Base-by-base conservation (phyloP, 169 alveolate genomes). In the Fabrea salina region DNA sequence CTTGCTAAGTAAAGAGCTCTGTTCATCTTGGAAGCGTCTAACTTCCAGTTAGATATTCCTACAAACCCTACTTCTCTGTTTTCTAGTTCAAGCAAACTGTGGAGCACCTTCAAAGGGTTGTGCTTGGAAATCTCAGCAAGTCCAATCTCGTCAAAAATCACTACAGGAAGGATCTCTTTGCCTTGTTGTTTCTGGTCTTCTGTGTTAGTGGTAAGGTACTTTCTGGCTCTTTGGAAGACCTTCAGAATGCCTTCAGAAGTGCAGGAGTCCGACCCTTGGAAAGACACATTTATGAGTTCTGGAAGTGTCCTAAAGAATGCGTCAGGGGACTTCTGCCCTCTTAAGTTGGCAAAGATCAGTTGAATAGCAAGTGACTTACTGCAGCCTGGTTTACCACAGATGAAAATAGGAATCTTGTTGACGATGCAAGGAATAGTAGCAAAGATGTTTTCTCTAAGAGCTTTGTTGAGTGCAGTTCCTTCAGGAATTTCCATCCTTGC, bases 11-110 rank as follows among this genome's bases (percentile, higher is more conserved):
- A 74, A 22, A 74, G 11, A 0, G 81, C 89, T 72, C 95, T 86
- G 74, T 87, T 90, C 91, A 84, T 82, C 81, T 90, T 90, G 6
- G 91, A 80, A 19, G 92, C 95, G 78, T 90, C 95, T 3, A 90
- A 51, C 2, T 79, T 70, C 91, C 93, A 90, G 74, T 90, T 90
- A 49, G 95, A 86, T 75, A 90, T 87, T 37, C 91, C 92, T 16
- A 86, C 70, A 76, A 83, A 75, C 16, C 89, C 85, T 11, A 86
- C 77, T 13, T 51, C 22, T 13, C 72, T 64, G 22, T 50, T 32
- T 53, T 74, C 58, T 37, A 13, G 16, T 74, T 90, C 95, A 25
- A 90, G 77, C 37, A 57, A 58, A 6, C 85, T 57, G 85, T 90
- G 93, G 22, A 90, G 51, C 19, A 85, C 92, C 81, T 90, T 90